Conservation (phyloP, 1,284 basidiomycete species). For the Agroathelia rolfsii region DNA sequence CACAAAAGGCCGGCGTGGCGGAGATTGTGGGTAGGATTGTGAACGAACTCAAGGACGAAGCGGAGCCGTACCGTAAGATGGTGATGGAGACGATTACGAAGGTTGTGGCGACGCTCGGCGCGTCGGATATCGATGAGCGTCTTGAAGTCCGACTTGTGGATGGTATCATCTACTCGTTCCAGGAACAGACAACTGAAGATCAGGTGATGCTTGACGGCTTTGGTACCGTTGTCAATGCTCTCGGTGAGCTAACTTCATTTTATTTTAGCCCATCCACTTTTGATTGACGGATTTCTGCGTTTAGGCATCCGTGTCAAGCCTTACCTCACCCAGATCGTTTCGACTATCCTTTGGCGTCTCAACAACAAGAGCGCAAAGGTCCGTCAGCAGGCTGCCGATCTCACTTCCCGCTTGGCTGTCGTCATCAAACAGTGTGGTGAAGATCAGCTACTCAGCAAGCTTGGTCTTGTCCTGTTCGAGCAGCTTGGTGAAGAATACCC, state of each 20-base stretch:
- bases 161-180: conserved; percentile 99
- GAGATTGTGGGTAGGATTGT: conserved; percentile 94
- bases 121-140: conserved; percentile 94
- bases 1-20: conserved; percentile 91
- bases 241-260: conserved; percentile 33
- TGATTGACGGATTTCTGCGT: conserved; percentile 1
- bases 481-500: conserved; percentile 99
- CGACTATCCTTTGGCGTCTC: conserved; percentile 97
- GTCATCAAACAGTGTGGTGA: conserved; percentile 99
- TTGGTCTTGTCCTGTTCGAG: conserved; percentile 95
- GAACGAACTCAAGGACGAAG: conserved; percentile 94
- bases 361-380: conserved; percentile 99
- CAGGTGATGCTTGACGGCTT: conserved; percentile 99
- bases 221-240: conserved; percentile 92
- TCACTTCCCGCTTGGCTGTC: conserved; percentile 89
- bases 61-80: conserved; percentile 98
- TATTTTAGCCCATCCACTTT: not conserved
- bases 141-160: conserved; percentile 92
- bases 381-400: conserved; percentile 95
- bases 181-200: conserved; percentile 98
- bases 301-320: conserved; percentile 93
- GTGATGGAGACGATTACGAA: conserved; percentile 99
- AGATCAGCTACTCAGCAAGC: conserved; percentile 90
- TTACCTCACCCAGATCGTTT: conserved; percentile 97
- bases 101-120: conserved; percentile 85